Evolutionary conservation across 2,329 filamentous ascomycete species (phyloP), one percentile per base, ranked within the genome.

Genomic region (Alternaria gansuensis): DNA sequence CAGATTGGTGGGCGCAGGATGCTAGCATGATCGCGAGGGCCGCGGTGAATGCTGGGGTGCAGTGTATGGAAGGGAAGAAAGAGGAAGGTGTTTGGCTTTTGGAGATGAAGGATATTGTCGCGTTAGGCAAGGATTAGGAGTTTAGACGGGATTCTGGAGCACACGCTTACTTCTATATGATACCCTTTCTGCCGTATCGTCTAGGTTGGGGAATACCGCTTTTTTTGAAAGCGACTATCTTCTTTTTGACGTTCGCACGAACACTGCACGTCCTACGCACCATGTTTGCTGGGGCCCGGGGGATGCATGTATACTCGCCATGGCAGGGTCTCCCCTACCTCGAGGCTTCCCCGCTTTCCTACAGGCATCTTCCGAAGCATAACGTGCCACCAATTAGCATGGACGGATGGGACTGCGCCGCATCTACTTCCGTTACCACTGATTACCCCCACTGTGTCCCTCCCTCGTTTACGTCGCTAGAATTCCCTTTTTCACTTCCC

Each of bases 1-100:
- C 87, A 79, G 87, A 96, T 71, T 78, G 75, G 6, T 83, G 91
- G 77, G 90, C 87, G 2, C 90, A 95, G 79, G 91, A 95, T 51
- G 87, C 86, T 5, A 84, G 88, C 55, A 85, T 90, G 33, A 92
- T 96, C 77, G 90, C 82, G 3, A 83, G 83, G 63, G 89, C 90
- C 11, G 88, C 88, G 3, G 85, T 90, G 2, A 80, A 79, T 50
- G 90, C 88, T 1, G 84, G 82, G 8, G 71, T 85, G 65, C 69
- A 78, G 66, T 81, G 80, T 62, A 29, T 77, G 64, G 75, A 89
- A 51, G 87, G 85, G 0, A 81, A 81, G 60, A 81, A 83, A 57
- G 54, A 81, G 72, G 75, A 87, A 82, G 81, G 85, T 75, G 78
- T 85, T 60, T 91, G 88, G 88, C 69, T 86, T 9, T 23, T 93